These are phyloP conservation scores for Dioscorea alata DNA, from an alignment of 106 monocot species.

Conservation along the genomic window DNA sequence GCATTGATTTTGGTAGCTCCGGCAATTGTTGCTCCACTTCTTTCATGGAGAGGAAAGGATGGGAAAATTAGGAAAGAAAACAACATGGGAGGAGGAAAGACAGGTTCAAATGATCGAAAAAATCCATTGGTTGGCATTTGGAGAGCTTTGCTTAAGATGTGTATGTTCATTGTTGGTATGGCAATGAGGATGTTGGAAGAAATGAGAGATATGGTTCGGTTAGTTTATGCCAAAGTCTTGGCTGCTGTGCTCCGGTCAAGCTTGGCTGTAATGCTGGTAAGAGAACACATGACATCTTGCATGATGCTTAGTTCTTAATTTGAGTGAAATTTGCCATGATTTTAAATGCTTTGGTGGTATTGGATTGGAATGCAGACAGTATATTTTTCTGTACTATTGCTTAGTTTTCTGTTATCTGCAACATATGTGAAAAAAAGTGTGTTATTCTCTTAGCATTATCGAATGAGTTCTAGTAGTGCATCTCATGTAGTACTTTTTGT, in stretches of 20 bases:
- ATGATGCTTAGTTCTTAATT: slow-evolving; percentile 1
- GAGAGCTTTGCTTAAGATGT: slow-evolving; percentile 32
- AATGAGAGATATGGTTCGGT: slow-evolving; percentile 43
- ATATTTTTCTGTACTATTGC: no score
- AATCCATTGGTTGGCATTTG: slow-evolving; percentile 45
- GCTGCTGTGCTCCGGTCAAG: slow-evolving; percentile 49
- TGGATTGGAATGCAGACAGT: no score
- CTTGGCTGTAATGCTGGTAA: slow-evolving; percentile 61
- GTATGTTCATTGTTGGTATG: slow-evolving; percentile 14
- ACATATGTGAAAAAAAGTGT: no score
- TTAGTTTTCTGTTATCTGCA: no score
- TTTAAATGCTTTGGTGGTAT: no score
- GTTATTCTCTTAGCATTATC: no score
- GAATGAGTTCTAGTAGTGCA: neutral
- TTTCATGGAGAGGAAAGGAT: slow-evolving; percentile 20
- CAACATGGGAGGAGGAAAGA: neutral
- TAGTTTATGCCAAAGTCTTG: slow-evolving; percentile 36
- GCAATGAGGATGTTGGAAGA: slow-evolving; percentile 18
- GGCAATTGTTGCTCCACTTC: slow-evolving; percentile 68
- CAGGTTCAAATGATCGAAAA: neutral
- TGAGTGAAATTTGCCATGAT: no score
- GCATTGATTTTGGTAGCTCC: slow-evolving; percentile 83
- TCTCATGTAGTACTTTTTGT: neutral
- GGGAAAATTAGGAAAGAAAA: slow-evolving; percentile 8
- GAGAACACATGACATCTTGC: neutral